Conservation (phyloP, 768 basidiomycete species). For the Guyanaporus albipodus region DNA sequence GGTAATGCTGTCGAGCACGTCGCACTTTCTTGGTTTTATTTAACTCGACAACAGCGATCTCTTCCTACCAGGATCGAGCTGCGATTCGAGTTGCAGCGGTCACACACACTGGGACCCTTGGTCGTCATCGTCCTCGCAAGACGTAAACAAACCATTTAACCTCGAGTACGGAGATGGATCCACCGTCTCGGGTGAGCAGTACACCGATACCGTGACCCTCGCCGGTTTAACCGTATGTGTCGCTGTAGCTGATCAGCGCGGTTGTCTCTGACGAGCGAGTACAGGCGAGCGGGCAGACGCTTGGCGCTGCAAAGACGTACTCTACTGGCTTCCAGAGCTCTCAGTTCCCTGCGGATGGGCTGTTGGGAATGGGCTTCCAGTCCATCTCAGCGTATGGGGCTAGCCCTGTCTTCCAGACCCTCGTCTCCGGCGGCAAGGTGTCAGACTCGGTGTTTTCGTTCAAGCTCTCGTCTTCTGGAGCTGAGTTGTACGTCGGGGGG, state of each 20-base stretch:
- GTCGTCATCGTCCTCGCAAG: conserved; percentile 24
- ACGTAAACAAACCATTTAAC: conserved; percentile 20
- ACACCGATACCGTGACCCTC: conserved; percentile 29
- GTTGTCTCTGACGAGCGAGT: not conserved
- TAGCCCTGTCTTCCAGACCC: conserved; percentile 30
- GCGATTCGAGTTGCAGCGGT: conserved; percentile 23
- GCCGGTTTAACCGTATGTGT: conserved; percentile 3
- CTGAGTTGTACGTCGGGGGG: conserved; percentile 41
- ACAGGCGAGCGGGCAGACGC: conserved; percentile 12
- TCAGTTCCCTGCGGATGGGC: conserved; percentile 11
- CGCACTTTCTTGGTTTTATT: not conserved
- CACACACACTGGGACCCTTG: conserved; percentile 26
- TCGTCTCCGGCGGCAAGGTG: conserved; percentile 15
- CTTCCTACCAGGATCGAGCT: conserved; percentile 4
- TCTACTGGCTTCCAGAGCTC: not conserved
- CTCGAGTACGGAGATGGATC: conserved; percentile 39
- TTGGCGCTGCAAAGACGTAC: conserved; percentile 9
- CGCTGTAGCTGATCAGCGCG: not conserved
- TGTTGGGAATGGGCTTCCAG: conserved; percentile 31
- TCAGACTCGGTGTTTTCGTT: conserved; percentile 26
- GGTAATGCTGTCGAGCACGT: not conserved
- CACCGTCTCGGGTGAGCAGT: conserved; percentile 34
- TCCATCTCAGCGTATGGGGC: conserved; percentile 26
- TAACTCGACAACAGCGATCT: conserved; percentile 13
- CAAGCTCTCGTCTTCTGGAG: conserved; percentile 21